Conservation (phyloP, 257 asterid species). For the Solanum bulbocastanum region DNA sequence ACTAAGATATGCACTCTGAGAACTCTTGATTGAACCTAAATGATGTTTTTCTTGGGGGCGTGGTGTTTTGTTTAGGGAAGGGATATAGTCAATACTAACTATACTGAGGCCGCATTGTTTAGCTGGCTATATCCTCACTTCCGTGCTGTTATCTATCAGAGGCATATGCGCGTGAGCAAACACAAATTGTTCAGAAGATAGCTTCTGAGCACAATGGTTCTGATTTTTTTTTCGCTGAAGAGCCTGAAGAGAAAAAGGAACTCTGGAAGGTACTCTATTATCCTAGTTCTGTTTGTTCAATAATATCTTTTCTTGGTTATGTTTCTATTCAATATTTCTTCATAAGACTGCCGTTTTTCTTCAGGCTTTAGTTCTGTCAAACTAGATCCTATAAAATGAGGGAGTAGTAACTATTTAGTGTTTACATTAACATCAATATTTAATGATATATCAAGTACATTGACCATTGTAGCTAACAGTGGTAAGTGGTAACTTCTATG, state of each 20-base stretch:
- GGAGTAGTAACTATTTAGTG: background rate
- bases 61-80: background rate
- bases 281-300: background rate
- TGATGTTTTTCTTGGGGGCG: background rate
- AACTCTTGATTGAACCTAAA: background rate
- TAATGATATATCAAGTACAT: background rate
- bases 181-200: constrained; percentile 84
- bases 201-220: constrained; percentile 82
- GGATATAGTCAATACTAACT: background rate
- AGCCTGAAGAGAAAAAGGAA: constrained; percentile 81
- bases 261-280: constrained; percentile 68
- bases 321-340: background rate
- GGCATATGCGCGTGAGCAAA: constrained; percentile 84
- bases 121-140: constrained; percentile 3
- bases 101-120: background rate
- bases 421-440: background rate
- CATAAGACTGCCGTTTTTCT: background rate
- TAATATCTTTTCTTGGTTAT: background rate
- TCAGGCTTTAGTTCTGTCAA: background rate
- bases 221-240: constrained; percentile 82
- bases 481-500: background rate
- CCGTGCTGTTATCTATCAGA: constrained; percentile 32
- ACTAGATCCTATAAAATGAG: background rate
- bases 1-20: background rate
- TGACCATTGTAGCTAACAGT: background rate